Evolutionary conservation across 495 filamentous ascomycete genomes (phyloP), one percentile per base, ranked within the genome.

Genomic region (Tuber calosporum): DNA sequence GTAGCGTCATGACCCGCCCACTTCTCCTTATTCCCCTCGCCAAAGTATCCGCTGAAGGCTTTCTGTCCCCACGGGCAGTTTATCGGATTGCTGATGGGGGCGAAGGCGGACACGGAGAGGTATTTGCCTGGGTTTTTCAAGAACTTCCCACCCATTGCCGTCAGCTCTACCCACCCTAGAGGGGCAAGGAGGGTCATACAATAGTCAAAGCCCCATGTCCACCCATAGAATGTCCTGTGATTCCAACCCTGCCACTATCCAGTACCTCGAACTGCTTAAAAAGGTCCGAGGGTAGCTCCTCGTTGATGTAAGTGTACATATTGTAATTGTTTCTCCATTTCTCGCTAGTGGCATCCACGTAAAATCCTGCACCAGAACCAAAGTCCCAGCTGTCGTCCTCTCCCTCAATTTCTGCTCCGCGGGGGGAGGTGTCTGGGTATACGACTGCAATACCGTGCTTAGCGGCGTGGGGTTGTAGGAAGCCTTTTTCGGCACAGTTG

Each of bases 401-500:
- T 79, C 92, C 93, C 41, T 89, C 83, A 68, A 96, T 89, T 72
- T 89, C 85, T 1, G 94, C 85, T 0, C 93, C 94, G 36, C 88
- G 85, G 68, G 95, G 95, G 45, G 92, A 95, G 20, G 95, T 99
- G 85, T 99, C 95, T 0, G 95, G 95, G 83, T 93, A 98, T 19
- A 97, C 86, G 71, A 99, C 82, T 0, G 95, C 95, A 80, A 99
- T 92, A 58, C 91, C 90, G 78, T 88, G 88, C 77, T 89, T 85
- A 73, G 88, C 86, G 19, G 95, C 95, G 68, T 85, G 86, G 77
- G 90, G 88, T 82, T 98, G 94, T 84, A 99, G 92, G 86, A 97
- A 97, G 77, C 94, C 92, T 83, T 98, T 99, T 82, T 99, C 96
- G 42, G 93, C 87, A 83, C 93, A 93, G 85, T 99, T 99, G 75